Percentiles rank a stretch among this genome's conserved stretches.
These are phyloP conservation scores for Chaetothyriales sp. DNA, from an alignment of 2,329 filamentous ascomycete genomes.

Conservation along the genomic window DNA sequence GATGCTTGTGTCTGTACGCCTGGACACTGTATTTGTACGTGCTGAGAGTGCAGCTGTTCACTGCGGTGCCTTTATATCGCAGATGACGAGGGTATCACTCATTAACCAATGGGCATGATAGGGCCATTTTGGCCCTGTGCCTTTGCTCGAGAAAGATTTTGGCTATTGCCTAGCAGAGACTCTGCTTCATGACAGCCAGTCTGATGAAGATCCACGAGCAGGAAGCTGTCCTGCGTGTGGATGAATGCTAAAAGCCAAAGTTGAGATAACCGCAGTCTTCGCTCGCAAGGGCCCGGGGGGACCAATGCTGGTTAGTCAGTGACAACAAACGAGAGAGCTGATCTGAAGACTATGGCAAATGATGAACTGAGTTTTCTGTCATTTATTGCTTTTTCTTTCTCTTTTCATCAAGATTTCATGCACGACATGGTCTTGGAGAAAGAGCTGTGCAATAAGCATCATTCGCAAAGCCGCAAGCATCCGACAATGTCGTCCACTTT, in stretches of 20 bases:
- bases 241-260: constrained; percentile 14
- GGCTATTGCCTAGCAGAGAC: not conserved
- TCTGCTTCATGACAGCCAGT: not conserved
- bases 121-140: not conserved
- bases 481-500: constrained; percentile 22
- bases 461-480: constrained; percentile 24
- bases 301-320: constrained; percentile 2
- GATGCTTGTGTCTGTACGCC: not conserved
- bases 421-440: constrained; percentile 5
- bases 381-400: not conserved
- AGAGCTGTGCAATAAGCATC: not conserved
- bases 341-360: constrained; percentile 1
- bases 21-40: not conserved
- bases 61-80: not conserved
- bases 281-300: not conserved
- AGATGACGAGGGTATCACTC: not conserved
- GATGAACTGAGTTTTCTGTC: not conserved
- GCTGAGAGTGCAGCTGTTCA: too few species aligned
- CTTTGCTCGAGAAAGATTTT: not conserved
- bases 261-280: constrained; percentile 13
- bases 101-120: not conserved
- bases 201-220: not conserved
- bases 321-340: constrained; percentile 8
- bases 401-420: not conserved
- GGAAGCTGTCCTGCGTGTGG: not conserved